Evolutionary conservation across 495 filamentous ascomycete species (phyloP).

Genomic region (Chaetomidium leptoderma): DNA sequence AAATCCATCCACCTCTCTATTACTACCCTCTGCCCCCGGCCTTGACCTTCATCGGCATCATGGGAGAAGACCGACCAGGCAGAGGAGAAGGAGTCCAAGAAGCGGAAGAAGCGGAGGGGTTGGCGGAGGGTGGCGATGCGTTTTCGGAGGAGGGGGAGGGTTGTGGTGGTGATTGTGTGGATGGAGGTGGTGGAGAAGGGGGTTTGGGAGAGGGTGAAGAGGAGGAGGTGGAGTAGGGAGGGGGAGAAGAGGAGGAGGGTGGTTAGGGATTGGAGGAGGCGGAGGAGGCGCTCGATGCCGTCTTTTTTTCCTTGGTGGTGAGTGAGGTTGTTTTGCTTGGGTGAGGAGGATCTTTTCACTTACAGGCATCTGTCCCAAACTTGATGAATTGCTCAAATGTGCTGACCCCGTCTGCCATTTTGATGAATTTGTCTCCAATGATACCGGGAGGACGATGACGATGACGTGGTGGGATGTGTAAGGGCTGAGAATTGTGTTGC

Average conservation of each 20-base stretch:
- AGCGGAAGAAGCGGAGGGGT: conserved; percentile 60
- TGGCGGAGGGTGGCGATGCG: conserved; percentile 45
- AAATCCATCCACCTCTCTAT: conserved; percentile 36
- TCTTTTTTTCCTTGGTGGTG: conserved; percentile 27
- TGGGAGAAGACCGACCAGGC: conserved; percentile 37
- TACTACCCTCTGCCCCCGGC: too few species aligned
- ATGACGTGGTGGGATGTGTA: too few species aligned
- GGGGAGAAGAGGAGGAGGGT: conserved; percentile 20
- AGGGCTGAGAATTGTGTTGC: too few species aligned
- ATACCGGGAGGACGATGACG: background rate
- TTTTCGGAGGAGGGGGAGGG: conserved; percentile 28
- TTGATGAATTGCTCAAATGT: conserved; percentile 38
- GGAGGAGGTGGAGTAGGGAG: background rate
- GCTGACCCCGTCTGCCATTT: conserved; percentile 11
- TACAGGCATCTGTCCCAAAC: conserved; percentile 45
- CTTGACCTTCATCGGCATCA: too few species aligned
- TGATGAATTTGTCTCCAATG: background rate
- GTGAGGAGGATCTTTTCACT: background rate
- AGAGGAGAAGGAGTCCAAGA: conserved; percentile 54
- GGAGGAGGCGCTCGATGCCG: conserved; percentile 61
- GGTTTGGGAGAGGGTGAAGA: conserved; percentile 9
- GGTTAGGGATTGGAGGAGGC: conserved; percentile 53
- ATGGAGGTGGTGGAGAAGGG: conserved; percentile 11
- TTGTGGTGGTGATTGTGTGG: background rate
- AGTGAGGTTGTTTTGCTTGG: background rate